phyloP scores from a whole-genome alignment of 768 basidiomycete species.

The Strobilomyces confusus region DNA sequence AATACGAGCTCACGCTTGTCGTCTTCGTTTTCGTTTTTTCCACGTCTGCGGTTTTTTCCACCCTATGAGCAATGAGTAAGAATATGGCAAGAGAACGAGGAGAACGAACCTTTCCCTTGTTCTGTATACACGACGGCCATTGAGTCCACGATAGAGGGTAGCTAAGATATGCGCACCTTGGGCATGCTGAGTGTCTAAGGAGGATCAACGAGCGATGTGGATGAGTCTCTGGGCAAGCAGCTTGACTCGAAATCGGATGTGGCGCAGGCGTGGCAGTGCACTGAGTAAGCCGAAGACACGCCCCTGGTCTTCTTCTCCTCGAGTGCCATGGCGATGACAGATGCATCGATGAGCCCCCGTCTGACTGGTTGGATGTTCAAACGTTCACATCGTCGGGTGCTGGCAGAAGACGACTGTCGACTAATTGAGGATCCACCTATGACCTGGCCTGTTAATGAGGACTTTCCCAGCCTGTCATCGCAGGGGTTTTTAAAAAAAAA shows the following conservation, averaged over 20 bases:
- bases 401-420: neutral
- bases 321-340: neutral
- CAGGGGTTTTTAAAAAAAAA: too few species aligned
- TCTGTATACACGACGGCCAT: conserved; percentile 12
- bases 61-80: conserved; percentile 51
- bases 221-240: neutral
- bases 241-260: neutral
- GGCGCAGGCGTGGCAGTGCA: neutral
- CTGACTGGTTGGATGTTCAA: neutral
- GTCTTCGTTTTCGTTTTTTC: conserved; percentile 99
- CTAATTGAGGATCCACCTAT: neutral
- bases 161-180: conserved; percentile 14
- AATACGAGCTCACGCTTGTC: conserved; percentile 99
- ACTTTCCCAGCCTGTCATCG: neutral
- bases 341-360: neutral
- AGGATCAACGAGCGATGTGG: neutral
- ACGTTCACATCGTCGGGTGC: neutral
- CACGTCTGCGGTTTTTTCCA: conserved; percentile 98
- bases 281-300: neutral
- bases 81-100: neutral
- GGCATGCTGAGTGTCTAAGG: conserved; percentile 16
- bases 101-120: conserved; percentile 27
- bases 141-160: neutral
- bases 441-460: too few species aligned
- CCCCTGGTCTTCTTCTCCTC: too few species aligned